phyloP scores from a whole-genome alignment of 805 yeast species.

The Candida takata region DNA sequence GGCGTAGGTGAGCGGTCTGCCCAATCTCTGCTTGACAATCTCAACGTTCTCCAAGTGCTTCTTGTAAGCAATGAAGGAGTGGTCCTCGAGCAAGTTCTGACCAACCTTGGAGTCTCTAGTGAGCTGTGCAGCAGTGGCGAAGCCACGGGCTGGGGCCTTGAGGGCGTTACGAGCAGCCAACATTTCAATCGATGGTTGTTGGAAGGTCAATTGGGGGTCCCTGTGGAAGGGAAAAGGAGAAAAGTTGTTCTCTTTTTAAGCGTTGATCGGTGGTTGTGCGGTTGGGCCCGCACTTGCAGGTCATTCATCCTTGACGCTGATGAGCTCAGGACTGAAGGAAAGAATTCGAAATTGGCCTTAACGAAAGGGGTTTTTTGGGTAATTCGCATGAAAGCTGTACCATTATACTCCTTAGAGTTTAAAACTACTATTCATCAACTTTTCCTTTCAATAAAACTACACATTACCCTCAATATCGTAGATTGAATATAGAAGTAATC shows the following conservation, averaged over 20 bases:
- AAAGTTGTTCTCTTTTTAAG: neutral
- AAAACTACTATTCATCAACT: too few species aligned
- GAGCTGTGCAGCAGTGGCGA: slow-evolving; percentile 35
- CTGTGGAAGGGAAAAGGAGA: neutral
- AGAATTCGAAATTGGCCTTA: too few species aligned
- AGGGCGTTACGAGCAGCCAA: slow-evolving; percentile 17
- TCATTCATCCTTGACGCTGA: slow-evolving; percentile 8
- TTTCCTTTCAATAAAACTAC: too few species aligned
- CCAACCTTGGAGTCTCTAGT: slow-evolving; percentile 66
- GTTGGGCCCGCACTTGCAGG: slow-evolving; percentile 10
- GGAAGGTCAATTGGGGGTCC: too few species aligned
- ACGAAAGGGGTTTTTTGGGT: too few species aligned
- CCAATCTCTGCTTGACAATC: slow-evolving; percentile 73
- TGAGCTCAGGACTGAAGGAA: too few species aligned
- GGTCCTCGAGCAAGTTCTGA: slow-evolving; percentile 75
- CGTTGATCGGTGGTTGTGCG: slow-evolving; percentile 1
- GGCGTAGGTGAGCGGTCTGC: slow-evolving; percentile 89
- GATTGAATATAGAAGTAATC: too few species aligned
- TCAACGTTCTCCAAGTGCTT: slow-evolving; percentile 82
- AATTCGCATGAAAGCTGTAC: too few species aligned
- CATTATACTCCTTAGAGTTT: too few species aligned
- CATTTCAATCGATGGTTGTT: slow-evolving; percentile 4
- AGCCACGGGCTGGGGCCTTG: slow-evolving; percentile 27
- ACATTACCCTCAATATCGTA: too few species aligned
- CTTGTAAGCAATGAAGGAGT: slow-evolving; percentile 87